phyloP scores from a whole-genome alignment of 129 eudicot genomes.

The Centella asiatica region DNA sequence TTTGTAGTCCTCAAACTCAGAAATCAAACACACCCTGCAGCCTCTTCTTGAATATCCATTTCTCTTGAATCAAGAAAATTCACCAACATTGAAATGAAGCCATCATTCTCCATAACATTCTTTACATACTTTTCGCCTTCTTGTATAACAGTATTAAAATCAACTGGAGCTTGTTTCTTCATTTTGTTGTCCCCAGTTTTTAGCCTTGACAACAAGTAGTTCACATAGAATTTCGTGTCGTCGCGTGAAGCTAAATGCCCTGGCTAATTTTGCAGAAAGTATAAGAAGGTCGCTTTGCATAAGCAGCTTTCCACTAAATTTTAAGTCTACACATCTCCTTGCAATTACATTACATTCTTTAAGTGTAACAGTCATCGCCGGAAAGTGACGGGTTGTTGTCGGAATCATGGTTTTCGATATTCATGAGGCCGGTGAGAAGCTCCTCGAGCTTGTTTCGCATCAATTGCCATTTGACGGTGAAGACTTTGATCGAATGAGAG shows the following conservation, averaged over 20 bases:
- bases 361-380: slow-evolving; percentile 30
- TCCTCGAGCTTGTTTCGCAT: slow-evolving; percentile 58
- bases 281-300: slow-evolving; percentile 91
- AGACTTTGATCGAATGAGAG: slow-evolving; percentile 55
- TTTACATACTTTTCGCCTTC: slow-evolving; percentile 63
- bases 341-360: slow-evolving; percentile 34
- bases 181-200: slow-evolving; percentile 53
- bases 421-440: slow-evolving; percentile 39
- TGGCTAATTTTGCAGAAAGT: slow-evolving; percentile 46
- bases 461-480: slow-evolving; percentile 57
- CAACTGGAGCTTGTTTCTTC: slow-evolving; percentile 59
- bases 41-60: slow-evolving; percentile 53
- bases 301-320: slow-evolving; percentile 64
- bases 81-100: slow-evolving; percentile 33
- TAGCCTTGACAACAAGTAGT: slow-evolving; percentile 60
- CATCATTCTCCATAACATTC: slow-evolving; percentile 39
- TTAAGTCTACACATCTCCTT: slow-evolving; percentile 32
- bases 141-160: slow-evolving; percentile 46
- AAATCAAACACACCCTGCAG: slow-evolving; percentile 35
- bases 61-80: slow-evolving; percentile 46
- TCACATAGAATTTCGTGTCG: slow-evolving; percentile 62
- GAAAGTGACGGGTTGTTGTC: slow-evolving; percentile 28
- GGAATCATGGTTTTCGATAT: slow-evolving; percentile 33
- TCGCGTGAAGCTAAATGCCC: slow-evolving; percentile 44
- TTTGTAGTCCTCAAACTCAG: slow-evolving; percentile 37